A percentile compares a stretch with the other conserved stretches of the same genome.
Conservation (phyloP, 805 yeast genomes). For the Middelhovenomyces tepae region DNA sequence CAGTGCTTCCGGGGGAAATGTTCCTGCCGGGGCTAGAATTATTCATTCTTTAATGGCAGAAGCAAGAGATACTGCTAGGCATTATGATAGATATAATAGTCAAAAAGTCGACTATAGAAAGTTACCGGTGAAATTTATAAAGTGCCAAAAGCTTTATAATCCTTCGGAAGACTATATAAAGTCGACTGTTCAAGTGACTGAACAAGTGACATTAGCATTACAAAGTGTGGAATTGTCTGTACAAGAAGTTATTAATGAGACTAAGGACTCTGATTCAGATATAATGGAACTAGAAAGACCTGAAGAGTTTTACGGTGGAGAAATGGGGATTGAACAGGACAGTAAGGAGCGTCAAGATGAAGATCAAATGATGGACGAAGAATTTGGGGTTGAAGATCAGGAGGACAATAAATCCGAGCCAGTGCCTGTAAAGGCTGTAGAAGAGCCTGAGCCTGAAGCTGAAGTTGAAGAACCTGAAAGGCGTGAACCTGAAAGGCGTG, state of each 20-base stretch:
- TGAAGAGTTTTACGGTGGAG: too few relatives aligned
- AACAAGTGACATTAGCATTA: not conserved
- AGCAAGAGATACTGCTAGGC: constrained; percentile 4
- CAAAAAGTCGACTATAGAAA: constrained; percentile 2
- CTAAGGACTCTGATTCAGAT: constrained; percentile 1
- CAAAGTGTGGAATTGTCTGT: not conserved
- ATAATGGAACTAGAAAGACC: not conserved
- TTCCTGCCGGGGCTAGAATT: not conserved
- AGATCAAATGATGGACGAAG: too few relatives aligned
- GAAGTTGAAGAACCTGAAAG: not conserved
- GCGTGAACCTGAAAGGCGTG: constrained; percentile 2
- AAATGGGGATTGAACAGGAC: too few relatives aligned
- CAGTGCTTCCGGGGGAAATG: not conserved
- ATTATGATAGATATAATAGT: constrained; percentile 1
- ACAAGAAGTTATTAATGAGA: not conserved
- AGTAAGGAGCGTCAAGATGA: too few relatives aligned
- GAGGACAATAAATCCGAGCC: too few relatives aligned
- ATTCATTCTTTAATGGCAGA: not conserved
- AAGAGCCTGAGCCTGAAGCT: too few relatives aligned
- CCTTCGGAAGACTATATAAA: constrained; percentile 6
- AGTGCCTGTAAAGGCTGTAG: too few relatives aligned
- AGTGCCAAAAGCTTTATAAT: constrained; percentile 2
- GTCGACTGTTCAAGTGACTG: constrained; percentile 10
- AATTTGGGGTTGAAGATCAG: too few relatives aligned
- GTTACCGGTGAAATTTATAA: constrained; percentile 8